Evolutionary conservation across 352 stramenopile genomes (phyloP).

Genomic region (Phytopythium cucurbitacearum): DNA sequence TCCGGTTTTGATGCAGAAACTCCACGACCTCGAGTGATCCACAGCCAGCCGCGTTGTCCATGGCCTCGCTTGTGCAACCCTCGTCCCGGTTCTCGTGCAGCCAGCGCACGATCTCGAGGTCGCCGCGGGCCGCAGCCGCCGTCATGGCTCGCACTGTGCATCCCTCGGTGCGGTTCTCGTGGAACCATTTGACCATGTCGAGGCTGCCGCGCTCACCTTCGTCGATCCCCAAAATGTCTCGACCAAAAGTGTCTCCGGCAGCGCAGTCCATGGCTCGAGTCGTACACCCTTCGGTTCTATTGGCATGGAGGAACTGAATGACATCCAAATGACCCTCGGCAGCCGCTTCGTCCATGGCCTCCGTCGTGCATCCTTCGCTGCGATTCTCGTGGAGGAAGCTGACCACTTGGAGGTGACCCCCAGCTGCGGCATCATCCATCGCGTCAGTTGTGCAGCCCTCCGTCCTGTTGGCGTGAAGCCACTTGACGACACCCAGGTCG

Average conservation of each 20-base stretch:
- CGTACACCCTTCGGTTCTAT: conserved; percentile 19
- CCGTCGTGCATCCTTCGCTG: conserved; percentile 18
- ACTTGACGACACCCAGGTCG: conserved; percentile 23
- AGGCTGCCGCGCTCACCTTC: too few relatives aligned
- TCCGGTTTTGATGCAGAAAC: conserved; percentile 17
- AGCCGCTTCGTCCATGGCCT: conserved; percentile 21
- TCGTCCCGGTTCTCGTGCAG: conserved; percentile 18
- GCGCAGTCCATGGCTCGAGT: conserved; percentile 27
- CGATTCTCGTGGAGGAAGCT: conserved; percentile 19
- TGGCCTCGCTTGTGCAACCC: conserved; percentile 14
- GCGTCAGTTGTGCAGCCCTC: conserved; percentile 24
- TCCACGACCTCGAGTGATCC: conserved; percentile 17
- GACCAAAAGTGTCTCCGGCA: conserved; percentile 1
- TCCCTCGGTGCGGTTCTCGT: conserved; percentile 22
- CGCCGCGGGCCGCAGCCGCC: conserved; percentile 20
- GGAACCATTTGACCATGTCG: conserved; percentile 12
- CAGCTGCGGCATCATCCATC: conserved; percentile 19
- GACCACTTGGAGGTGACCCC: conserved; percentile 19
- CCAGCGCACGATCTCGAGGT: conserved; percentile 24
- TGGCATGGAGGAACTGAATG: conserved; percentile 16
- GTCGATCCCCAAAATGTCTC: too few relatives aligned
- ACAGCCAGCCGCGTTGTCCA: conserved; percentile 14
- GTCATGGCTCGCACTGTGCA: conserved; percentile 26
- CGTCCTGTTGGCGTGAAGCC: conserved; percentile 16
- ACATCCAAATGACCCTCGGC: conserved; percentile 17